These are phyloP conservation scores for Picea sitchensis DNA, from an alignment of 75 land plant genomes.

Conservation along the genomic window DNA sequence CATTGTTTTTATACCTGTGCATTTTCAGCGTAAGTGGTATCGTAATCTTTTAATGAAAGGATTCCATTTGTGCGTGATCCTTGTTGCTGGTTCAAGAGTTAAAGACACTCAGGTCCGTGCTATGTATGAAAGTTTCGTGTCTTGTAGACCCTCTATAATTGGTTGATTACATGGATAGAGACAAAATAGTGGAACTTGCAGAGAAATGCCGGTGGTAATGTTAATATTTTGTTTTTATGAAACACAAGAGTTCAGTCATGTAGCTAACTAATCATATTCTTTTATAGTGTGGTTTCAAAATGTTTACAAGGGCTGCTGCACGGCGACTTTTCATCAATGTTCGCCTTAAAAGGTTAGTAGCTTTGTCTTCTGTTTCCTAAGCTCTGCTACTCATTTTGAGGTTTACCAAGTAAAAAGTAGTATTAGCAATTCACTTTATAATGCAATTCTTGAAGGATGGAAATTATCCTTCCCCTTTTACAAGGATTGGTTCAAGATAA, in stretches of 20 bases:
- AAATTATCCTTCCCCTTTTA: not conserved
- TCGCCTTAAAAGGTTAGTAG: conserved; percentile 70
- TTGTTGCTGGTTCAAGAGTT: conserved; percentile 90
- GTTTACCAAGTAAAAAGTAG: not conserved
- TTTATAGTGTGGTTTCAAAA: conserved; percentile 97
- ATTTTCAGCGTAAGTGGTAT: conserved; percentile 93
- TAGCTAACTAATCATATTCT: not conserved
- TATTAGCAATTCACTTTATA: not conserved
- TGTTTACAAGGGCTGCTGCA: conserved; percentile 96
- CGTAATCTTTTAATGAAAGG: conserved; percentile 97
- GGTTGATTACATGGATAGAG: not conserved
- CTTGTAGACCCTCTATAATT: not conserved
- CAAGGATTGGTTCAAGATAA: no score
- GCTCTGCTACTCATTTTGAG: not conserved
- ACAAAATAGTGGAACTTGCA: conserved; percentile 2
- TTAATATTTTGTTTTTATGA: not conserved
- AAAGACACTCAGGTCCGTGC: conserved; percentile 83
- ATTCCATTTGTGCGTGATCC: conserved; percentile 87
- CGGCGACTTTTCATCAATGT: conserved; percentile 78
- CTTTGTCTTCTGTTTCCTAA: not conserved
- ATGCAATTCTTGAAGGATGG: not conserved
- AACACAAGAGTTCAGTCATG: not conserved
- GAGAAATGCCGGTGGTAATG: not conserved
- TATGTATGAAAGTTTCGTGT: not conserved
- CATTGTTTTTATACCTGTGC: conserved; percentile 7